Evolutionary conservation across 176 grass and related monocot genomes (phyloP).

Genomic region (Metroxylon sagu): DNA sequence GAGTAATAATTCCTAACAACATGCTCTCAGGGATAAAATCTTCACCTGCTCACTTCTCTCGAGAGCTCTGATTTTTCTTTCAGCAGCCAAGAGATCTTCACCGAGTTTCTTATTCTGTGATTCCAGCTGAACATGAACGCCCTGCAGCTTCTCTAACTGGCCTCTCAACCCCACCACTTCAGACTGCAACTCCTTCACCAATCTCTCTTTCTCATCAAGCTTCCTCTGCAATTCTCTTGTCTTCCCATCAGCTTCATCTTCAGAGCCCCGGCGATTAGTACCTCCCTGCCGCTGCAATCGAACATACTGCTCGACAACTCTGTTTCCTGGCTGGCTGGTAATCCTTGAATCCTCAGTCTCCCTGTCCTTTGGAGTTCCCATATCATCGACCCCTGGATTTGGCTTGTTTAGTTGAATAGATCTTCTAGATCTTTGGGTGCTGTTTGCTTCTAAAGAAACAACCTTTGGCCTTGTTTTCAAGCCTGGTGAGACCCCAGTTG

Average conservation of each 20-base stretch:
- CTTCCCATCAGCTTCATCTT: slow-evolving; percentile 13
- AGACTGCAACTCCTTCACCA: slow-evolving; percentile 20
- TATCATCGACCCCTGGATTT: not conserved
- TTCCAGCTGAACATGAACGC: slow-evolving; percentile 32
- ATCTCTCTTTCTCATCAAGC: slow-evolving; percentile 27
- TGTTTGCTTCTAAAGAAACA: not conserved
- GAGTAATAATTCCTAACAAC: too few relatives aligned
- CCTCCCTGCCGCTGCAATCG: not conserved
- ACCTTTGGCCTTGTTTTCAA: slow-evolving; percentile 4
- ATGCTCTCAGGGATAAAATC: too few relatives aligned
- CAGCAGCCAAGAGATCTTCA: slow-evolving; percentile 20
- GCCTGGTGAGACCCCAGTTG: slow-evolving; percentile 1
- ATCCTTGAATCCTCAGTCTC: not conserved
- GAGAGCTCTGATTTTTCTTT: slow-evolving; percentile 14
- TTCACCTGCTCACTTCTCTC: slow-evolving; percentile 24
- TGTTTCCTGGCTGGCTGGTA: not conserved
- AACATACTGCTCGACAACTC: slow-evolving; percentile 1
- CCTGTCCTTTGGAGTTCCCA: not conserved
- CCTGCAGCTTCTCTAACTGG: slow-evolving; percentile 49
- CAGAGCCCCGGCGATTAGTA: slow-evolving; percentile 8
- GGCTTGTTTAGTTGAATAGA: slow-evolving; percentile 12
- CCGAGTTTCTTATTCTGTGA: slow-evolving; percentile 23
- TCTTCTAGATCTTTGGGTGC: slow-evolving; percentile 13
- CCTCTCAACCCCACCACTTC: slow-evolving; percentile 30
- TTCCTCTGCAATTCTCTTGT: slow-evolving; percentile 14